Conservation (phyloP, 768 basidiomycete species). For the Cantharellus anzutake region DNA sequence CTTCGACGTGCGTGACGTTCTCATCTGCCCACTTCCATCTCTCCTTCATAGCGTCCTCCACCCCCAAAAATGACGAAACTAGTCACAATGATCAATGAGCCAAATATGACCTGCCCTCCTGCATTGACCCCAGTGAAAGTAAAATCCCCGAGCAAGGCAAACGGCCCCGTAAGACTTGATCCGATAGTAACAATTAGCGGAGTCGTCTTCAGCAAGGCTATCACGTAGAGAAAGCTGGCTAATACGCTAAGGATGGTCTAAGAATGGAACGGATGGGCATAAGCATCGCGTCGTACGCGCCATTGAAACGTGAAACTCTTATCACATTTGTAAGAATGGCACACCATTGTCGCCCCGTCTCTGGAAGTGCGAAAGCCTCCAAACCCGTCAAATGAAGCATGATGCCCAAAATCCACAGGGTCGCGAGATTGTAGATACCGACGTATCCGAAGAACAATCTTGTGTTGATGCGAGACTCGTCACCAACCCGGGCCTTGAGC, state of each 20-base stretch:
- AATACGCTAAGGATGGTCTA: constrained; percentile 71
- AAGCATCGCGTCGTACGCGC: background rate
- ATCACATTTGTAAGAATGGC: constrained; percentile 37
- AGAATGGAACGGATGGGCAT: background rate
- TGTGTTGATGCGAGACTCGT: constrained; percentile 78
- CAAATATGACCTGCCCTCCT: constrained; percentile 40
- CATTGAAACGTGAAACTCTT: constrained; percentile 9
- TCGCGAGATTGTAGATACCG: constrained; percentile 63
- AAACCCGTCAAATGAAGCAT: constrained; percentile 52
- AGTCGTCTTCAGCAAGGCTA: constrained; percentile 93
- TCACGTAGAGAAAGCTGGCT: constrained; percentile 70
- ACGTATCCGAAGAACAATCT: constrained; percentile 91
- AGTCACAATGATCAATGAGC: constrained; percentile 55
- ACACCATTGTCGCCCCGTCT: constrained; percentile 26
- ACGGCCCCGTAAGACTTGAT: constrained; percentile 80
- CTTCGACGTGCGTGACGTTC: no score
- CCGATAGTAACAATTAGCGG: constrained; percentile 87
- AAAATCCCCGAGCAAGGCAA: constrained; percentile 72
- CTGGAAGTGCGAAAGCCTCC: constrained; percentile 57
- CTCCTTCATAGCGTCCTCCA: background rate
- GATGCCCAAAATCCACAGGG: constrained; percentile 59
- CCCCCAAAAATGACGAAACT: constrained; percentile 62
- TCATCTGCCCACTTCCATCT: background rate
- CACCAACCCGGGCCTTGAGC: constrained; percentile 76
- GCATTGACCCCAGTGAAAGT: constrained; percentile 33